Conservation (phyloP, 2,329 filamentous ascomycete genomes). For the Penicillium palitans region DNA sequence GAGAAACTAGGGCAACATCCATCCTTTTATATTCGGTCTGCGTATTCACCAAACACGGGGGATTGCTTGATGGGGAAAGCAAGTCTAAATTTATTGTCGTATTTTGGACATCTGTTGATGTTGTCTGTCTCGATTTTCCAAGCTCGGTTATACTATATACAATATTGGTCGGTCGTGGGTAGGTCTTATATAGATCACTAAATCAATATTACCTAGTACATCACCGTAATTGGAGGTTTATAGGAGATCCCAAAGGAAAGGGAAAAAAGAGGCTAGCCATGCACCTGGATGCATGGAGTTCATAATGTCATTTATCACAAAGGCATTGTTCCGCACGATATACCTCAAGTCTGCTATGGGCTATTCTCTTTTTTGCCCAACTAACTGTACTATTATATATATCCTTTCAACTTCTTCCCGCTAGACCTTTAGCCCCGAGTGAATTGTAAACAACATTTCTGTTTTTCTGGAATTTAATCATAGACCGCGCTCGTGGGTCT, state of each 20-base stretch:
- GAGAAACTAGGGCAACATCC: too few species aligned
- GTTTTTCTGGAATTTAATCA: not conserved
- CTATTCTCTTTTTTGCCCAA: not conserved
- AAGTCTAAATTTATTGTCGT: too few species aligned
- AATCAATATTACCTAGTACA: not conserved
- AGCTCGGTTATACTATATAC: not conserved
- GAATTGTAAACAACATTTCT: not conserved
- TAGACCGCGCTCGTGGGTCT: not conserved
- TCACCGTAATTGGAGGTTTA: not conserved
- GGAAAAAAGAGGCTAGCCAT: not conserved
- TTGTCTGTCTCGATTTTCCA: not conserved
- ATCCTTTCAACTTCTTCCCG: too few species aligned
- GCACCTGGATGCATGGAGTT: not conserved
- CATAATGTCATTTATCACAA: not conserved
- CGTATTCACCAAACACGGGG: too few species aligned
- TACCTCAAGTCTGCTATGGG: not conserved
- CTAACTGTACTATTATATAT: not conserved
- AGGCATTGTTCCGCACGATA: not conserved
- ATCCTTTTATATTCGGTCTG: too few species aligned
- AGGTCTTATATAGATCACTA: not conserved
- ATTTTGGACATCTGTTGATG: not conserved
- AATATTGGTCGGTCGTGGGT: not conserved
- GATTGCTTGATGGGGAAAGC: not conserved
- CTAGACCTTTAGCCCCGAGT: too few species aligned
- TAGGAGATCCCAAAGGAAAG: too few species aligned